Conservation (phyloP, 2,329 filamentous ascomycete genomes). For the Cytospora chrysosperma region DNA sequence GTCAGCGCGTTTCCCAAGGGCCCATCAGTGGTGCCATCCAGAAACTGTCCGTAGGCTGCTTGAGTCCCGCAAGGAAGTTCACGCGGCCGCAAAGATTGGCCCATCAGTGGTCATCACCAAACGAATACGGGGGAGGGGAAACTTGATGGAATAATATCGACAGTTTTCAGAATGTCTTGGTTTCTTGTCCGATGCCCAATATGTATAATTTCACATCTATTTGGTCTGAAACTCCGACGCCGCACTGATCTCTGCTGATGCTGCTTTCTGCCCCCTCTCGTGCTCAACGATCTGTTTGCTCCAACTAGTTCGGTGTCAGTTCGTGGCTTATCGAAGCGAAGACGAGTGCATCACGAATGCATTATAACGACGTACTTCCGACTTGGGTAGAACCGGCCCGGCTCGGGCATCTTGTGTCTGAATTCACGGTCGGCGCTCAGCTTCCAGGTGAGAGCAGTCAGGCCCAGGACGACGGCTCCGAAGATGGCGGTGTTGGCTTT, state of each 20-base stretch:
- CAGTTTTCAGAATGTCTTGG: background rate
- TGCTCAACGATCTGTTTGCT: constrained; percentile 46
- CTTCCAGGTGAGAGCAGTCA: constrained; percentile 66
- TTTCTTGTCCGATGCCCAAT: background rate
- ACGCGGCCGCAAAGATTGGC: background rate
- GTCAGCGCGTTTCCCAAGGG: too few species aligned
- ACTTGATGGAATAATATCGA: background rate
- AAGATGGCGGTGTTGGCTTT: constrained; percentile 71
- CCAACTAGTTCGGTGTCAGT: constrained; percentile 36
- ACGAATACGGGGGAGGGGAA: background rate
- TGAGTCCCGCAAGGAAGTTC: background rate
- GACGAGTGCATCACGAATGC: background rate
- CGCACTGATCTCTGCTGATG: constrained; percentile 24
- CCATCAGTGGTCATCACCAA: background rate
- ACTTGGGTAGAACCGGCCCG: constrained; percentile 78
- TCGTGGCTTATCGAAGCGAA: too few species aligned
- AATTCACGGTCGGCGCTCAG: constrained; percentile 72
- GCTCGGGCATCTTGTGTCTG: constrained; percentile 75
- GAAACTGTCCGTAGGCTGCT: too few species aligned
- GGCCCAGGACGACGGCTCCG: constrained; percentile 49
- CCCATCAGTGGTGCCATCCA: too few species aligned
- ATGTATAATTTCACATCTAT: background rate
- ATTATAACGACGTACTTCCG: constrained; percentile 64
- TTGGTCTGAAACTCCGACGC: constrained; percentile 13
- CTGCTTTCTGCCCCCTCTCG: constrained; percentile 36